These are phyloP conservation scores for Dactylella cylindrospora DNA, from an alignment of 2,329 filamentous ascomycete genomes.

Conservation along the genomic window DNA sequence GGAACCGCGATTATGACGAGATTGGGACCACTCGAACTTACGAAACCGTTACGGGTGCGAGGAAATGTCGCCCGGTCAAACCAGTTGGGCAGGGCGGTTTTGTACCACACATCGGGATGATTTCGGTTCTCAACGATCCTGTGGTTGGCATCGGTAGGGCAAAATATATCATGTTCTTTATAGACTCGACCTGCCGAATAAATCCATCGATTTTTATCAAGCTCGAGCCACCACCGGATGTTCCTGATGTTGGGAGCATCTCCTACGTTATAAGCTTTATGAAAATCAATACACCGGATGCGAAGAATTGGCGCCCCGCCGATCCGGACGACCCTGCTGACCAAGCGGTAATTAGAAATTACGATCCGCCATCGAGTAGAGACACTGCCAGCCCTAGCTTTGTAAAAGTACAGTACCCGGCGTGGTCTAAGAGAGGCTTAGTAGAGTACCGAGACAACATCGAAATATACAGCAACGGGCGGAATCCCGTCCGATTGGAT, in stretches of 20 bases:
- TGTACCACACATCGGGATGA: not conserved
- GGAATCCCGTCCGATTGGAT: too few relatives aligned
- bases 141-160: not conserved
- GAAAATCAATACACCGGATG: not conserved
- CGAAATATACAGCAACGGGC: too few relatives aligned
- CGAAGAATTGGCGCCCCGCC: constrained; percentile 13
- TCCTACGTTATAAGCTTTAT: constrained; percentile 14
- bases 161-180: constrained; percentile 10
- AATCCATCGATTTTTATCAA: constrained; percentile 3
- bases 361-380: not conserved
- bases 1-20: too few relatives aligned
- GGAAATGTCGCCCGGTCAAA: too few relatives aligned
- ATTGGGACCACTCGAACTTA: too few relatives aligned
- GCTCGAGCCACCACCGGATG: not conserved
- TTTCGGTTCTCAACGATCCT: not conserved
- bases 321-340: not conserved
- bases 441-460: too few relatives aligned
- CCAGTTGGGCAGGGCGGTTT: constrained; percentile 1
- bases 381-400: not conserved
- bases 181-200: constrained; percentile 1
- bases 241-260: not conserved
- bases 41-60: too few relatives aligned
- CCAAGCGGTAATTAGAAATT: not conserved
- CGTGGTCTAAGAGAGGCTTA: too few relatives aligned
- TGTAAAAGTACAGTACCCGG: not conserved